These are phyloP conservation scores for Globisporangium irregulare DNA, from an alignment of 352 stramenopile genomes.

Conservation along the genomic window DNA sequence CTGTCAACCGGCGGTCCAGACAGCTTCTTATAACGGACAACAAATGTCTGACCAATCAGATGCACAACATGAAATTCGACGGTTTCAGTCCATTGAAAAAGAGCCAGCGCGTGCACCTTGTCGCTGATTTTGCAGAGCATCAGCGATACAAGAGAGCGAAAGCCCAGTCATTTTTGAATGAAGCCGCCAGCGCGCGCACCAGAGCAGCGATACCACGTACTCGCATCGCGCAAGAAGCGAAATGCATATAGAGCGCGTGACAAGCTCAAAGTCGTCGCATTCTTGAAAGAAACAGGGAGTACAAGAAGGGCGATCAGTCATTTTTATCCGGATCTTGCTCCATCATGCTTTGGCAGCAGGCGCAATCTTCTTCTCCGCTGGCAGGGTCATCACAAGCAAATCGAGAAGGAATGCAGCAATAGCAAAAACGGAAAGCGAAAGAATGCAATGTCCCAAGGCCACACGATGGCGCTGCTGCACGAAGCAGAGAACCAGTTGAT, in stretches of 20 bases:
- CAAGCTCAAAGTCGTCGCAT: neutral
- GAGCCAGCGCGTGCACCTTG: too few species aligned
- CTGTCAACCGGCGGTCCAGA: too few species aligned
- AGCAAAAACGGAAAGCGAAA: neutral
- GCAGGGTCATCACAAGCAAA: neutral
- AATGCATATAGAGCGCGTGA: neutral
- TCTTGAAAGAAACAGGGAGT: neutral
- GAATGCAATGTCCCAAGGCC: neutral
- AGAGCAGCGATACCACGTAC: neutral
- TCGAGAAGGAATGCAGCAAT: neutral
- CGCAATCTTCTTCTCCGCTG: neutral
- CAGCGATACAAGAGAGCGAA: neutral
- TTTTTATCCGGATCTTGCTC: neutral
- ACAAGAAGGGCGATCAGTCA: neutral
- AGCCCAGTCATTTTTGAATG: neutral
- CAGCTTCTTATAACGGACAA: too few species aligned
- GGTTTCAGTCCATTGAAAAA: neutral
- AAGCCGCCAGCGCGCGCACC: neutral
- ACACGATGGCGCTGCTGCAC: neutral
- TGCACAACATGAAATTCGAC: neutral
- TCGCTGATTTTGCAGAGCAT: too few species aligned
- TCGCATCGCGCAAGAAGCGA: neutral
- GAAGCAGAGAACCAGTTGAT: neutral
- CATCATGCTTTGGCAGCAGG: neutral
- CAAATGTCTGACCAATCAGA: too few species aligned